A percentile compares a stretch with the other conserved stretches of the same genome.
Conservation (phyloP, 108 stramenopile species). For the Heterococcus sp. region DNA sequence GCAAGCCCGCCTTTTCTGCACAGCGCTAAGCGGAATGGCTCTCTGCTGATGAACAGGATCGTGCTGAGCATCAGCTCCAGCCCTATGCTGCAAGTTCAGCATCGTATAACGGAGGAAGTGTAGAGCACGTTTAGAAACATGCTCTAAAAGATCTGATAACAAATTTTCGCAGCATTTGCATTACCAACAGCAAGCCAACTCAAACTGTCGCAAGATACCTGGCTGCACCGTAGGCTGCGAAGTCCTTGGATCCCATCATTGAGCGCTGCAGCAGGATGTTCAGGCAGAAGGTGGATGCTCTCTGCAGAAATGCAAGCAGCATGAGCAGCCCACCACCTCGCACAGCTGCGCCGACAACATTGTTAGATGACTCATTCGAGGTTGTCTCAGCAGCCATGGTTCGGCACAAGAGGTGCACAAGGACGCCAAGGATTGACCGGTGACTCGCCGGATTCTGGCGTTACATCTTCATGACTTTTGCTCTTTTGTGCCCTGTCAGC, state of each 20-base stretch:
- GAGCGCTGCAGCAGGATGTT: conserved; percentile 36
- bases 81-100: conserved; percentile 45
- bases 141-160: not conserved
- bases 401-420: no score
- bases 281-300: conserved; percentile 31
- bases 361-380: no score
- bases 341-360: conserved; percentile 41
- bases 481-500: no score
- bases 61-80: conserved; percentile 54
- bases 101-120: conserved; percentile 17
- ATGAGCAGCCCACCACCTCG: conserved; percentile 32
- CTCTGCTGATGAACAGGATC: conserved; percentile 49
- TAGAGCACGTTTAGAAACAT: not conserved
- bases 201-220: no score
- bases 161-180: not conserved
- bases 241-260: conserved; percentile 9
- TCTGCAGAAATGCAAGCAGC: conserved; percentile 30
- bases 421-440: no score
- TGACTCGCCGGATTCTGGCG: no score
- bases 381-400: no score
- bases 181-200: no score
- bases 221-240: not conserved
- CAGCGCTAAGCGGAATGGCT: conserved; percentile 48
- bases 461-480: no score
- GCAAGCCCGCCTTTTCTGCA: conserved; percentile 1